These are phyloP conservation scores for Sungouiella blattae DNA, from an alignment of 805 yeast genomes.

Conservation along the genomic window DNA sequence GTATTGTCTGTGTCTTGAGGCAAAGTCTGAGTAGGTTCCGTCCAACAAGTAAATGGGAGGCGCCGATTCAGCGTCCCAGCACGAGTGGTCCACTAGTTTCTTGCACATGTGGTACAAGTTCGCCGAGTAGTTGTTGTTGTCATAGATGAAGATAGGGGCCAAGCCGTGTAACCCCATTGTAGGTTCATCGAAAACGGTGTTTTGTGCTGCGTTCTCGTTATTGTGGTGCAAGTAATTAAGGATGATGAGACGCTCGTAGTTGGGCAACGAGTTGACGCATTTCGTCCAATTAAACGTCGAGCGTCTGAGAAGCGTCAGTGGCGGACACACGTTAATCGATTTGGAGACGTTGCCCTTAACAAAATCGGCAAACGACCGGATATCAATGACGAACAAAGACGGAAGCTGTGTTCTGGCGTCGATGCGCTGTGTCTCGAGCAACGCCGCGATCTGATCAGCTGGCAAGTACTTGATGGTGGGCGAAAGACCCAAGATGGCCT, in stretches of 20 bases:
- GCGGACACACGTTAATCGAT: conserved; percentile 77
- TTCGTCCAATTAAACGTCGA: conserved; percentile 62
- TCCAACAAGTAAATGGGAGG: conserved; percentile 42
- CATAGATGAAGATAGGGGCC: conserved; percentile 50
- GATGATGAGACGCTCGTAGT: conserved; percentile 45
- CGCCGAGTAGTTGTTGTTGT: conserved; percentile 33
- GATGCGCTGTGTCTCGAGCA: conserved; percentile 7
- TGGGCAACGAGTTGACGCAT: conserved; percentile 59
- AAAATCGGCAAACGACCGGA: conserved; percentile 76
- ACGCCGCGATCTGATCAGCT: conserved; percentile 12
- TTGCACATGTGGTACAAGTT: conserved; percentile 46
- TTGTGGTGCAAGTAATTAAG: conserved; percentile 26
- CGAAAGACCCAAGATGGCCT: conserved; percentile 22
- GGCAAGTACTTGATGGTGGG: conserved; percentile 17
- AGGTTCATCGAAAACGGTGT: neutral
- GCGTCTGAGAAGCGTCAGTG: conserved; percentile 83
- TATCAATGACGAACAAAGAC: conserved; percentile 57
- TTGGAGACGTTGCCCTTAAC: conserved; percentile 52
- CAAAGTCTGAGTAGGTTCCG: conserved; percentile 40
- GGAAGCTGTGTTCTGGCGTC: conserved; percentile 11
- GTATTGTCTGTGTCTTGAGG: conserved; percentile 14
- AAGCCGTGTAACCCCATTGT: conserved; percentile 22
- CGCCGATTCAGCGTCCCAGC: conserved; percentile 16
- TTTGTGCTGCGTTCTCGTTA: conserved; percentile 6
- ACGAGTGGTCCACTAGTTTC: conserved; percentile 41